Evolutionary conservation across 768 basidiomycete genomes (phyloP), one percentile per base, ranked within the genome.

Genomic region (Nidularia pulvinata): DNA sequence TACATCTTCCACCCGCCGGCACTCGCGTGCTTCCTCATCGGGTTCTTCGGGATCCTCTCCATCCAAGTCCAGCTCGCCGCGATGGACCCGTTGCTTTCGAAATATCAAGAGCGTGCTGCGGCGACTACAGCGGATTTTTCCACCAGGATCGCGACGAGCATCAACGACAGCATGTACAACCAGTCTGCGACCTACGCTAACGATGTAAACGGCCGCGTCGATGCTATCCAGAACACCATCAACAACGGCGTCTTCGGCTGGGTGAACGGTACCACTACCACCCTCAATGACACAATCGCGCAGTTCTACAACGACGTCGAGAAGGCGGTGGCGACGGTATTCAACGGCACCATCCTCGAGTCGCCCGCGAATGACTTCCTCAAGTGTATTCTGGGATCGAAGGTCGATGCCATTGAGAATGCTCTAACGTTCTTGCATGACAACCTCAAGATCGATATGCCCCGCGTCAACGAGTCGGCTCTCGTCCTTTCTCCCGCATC

Each of bases 1-100:
- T 97, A 97, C 72, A 76, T 99, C 54, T 92, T 94, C 68, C 91
- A 98, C 64, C 85, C 93, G 2, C 91, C 93, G 1, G 95, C 93
- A 1, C 80, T 96, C 45, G 89, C 92, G 0, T 91, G 95, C 64
- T 86, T 99, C 66, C 82, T 95, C 56, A 91, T 98, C 60, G 95
- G 95, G n/a, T 73, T 95, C 59, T 85, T 98, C 59, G 95, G 95
- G 7, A 70, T 98, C 10, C 68, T 98, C 46, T 86, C 87, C 33
- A 86, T 98, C 33, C 79, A 98, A 69, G 75, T 96, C 32, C 97
- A 99, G 69, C 79, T 99, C 43, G 66, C 86, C 43, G 92, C 90
- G 4, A 72, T 98, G 51, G 73, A 79, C 0, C 91, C 93, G 0
- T 75, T 98, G 33, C 84, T 85, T 52, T 70, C 75, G 33, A 83